Evolutionary conservation across 2,329 filamentous ascomycete genomes (phyloP), one percentile per base, ranked within the genome.

Genomic region (Colletotrichum sp.): DNA sequence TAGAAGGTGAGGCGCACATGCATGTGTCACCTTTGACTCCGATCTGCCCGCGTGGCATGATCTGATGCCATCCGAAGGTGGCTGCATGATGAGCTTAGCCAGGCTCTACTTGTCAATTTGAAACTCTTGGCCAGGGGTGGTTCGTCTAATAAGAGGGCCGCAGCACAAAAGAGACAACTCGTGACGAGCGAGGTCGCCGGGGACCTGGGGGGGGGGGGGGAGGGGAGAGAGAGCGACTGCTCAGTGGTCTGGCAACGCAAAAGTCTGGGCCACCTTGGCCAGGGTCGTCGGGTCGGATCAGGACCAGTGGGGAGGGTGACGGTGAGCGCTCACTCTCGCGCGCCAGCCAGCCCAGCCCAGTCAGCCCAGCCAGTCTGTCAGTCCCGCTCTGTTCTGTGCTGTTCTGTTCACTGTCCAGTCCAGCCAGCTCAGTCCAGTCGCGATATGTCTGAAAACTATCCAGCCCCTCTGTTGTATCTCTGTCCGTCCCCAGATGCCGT

Each of bases 201-300:
- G 26, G 16, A 38, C 36, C 36, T 7, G 52, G 15, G 58, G 43
- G 26, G 30, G 66, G 43, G 48, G 26, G 30, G 58, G 58, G 30
- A 13, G 58, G 58, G 36, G 12, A 30, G 28, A 30, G 34, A 43
- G 68, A 34, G 32, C 43, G 55, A 30, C 18, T n/a, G 38, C 38
- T 43, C 36, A 72, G 61, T 67, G 64, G 30, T 58, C 72, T 72
- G 68, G 68, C 72, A 28, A 52, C 67, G 63, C 30, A 71, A 18
- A 52, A 57, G 55, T 21, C 57, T 68, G 72, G 70, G 69, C 73
- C 69, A 68, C 69, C 70, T 75, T 71, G 72, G 57, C 67, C 72
- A 64, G 61, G 67, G 52, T 61, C 67, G n/a, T 64, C 60, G 30
- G 32, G 58, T 26, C 72, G 34, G 38, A 30, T 58, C 67, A 74